Conservation (phyloP, 73 alveolate species). For the Paramecium biaurelia region DNA sequence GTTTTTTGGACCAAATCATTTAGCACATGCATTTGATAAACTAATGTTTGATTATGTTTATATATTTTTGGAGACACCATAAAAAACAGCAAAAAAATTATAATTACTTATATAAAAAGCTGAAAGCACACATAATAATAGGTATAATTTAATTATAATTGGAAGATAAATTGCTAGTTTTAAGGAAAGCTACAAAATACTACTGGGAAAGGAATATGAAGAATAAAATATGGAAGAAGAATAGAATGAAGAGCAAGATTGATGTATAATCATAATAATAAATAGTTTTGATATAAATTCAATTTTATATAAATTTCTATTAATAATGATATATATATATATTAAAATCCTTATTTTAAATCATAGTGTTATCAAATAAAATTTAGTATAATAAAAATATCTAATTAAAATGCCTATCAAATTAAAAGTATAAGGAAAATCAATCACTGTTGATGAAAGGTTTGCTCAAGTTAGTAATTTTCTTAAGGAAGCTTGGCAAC, state of each 20-base stretch:
- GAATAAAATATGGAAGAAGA: constrained; percentile 8
- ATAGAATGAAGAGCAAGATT: neutral
- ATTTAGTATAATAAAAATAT: neutral
- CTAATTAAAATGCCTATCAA: neutral
- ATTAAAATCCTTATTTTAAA: neutral
- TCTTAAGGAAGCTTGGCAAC: neutral
- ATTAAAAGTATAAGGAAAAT: neutral
- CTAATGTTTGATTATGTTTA: constrained; percentile 61
- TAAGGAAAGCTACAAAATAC: neutral
- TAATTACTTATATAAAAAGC: neutral
- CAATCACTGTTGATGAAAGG: neutral
- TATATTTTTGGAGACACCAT: constrained; percentile 45
- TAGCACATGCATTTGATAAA: constrained; percentile 65
- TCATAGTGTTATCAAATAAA: neutral
- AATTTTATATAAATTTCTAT: neutral
- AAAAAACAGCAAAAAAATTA: constrained; percentile 36
- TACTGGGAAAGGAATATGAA: neutral
- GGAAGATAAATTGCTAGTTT: neutral
- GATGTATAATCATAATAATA: neutral
- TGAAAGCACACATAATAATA: neutral
- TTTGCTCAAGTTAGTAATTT: neutral
- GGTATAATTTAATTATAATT: neutral
- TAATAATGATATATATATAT: no score
- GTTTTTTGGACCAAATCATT: constrained; percentile 57
- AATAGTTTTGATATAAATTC: neutral